Evolutionary conservation across 306 rosid genomes (phyloP), one percentile per base, ranked within the genome.

Genomic region (Astragalus glycyphyllos): DNA sequence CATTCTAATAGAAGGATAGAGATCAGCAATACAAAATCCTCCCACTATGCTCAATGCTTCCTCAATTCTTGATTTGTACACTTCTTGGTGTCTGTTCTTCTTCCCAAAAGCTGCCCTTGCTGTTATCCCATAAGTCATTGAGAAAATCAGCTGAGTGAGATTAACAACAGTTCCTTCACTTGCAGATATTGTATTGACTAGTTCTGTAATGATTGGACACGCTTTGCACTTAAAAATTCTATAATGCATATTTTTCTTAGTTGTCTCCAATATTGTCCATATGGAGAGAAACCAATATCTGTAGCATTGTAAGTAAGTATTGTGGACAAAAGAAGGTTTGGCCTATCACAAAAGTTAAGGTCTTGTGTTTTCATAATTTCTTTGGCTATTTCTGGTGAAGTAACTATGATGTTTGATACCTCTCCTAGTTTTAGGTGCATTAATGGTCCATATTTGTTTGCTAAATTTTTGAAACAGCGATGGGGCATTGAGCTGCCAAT

Each of bases 401-500:
- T 31, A 6, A 77, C 60, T 61, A 61, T 53, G 31, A 77, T 69
- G 72, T 51, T 11, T 15, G 76, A 20, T 4, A 77, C 44, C 29
- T 69, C 65, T 51, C 81, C 79, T 29, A 74, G 79, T 65, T 74
- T 74, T 2, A 74, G 57, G 14, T 53, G 65, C 79, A 74, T 64
- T 32, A 69, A 42, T 4, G 81, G 76, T 0, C 81, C 76, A 61
- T 77, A 51, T 13, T 61, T 61, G 12, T 37, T 4, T 31, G 81
- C 76, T n/a, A 69, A 42, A 0, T 2, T 32, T 51, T 31, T 77
- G 0, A 69, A 53, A 15, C 5, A 11, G 0, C 8, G 50, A 51
- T 69, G 81, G 1, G 76, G 76, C 9, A 61, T 11, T 60, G 71
- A 53, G 9, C 44, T 54, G 2, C 14, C 0, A 7, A 69, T 0